Evolutionary conservation across 768 basidiomycete species (phyloP).

Genomic region (Gloeophyllum trabeum): DNA sequence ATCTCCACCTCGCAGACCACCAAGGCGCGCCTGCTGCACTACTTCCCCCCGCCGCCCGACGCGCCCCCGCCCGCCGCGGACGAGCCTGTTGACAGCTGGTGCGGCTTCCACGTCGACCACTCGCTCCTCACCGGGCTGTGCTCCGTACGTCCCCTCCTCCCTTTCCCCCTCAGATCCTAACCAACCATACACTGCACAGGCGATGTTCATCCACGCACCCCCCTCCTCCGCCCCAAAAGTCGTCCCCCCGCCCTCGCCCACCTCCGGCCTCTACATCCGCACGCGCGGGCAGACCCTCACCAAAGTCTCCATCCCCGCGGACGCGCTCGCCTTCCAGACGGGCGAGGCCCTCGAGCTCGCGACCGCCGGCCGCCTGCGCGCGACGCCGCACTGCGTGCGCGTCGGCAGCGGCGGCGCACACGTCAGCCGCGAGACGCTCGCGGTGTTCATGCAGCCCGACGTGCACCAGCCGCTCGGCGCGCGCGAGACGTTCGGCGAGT

Average conservation of each 20-base stretch:
- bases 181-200: conserved; percentile 34
- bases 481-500: conserved; percentile 77
- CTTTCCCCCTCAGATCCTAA: conserved; percentile 1
- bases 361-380: conserved; percentile 68
- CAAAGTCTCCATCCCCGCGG: conserved; percentile 77
- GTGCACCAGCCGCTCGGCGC: conserved; percentile 61
- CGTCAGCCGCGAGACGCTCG: conserved; percentile 81
- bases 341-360: conserved; percentile 92
- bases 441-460: conserved; percentile 85
- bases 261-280: conserved; percentile 86
- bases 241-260: conserved; percentile 57
- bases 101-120: conserved; percentile 93
- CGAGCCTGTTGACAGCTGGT: conserved; percentile 78
- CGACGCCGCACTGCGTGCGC: conserved; percentile 92
- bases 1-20: conserved; percentile 72
- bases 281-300: conserved; percentile 69
- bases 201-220: conserved; percentile 60
- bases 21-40: conserved; percentile 93
- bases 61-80: conserved; percentile 29
- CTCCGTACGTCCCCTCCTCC: conserved; percentile 37
- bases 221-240: conserved; percentile 26
- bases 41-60: conserved; percentile 64
- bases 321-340: conserved; percentile 91
- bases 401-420: conserved; percentile 40
- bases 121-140: conserved; percentile 87